phyloP scores from a whole-genome alignment of 139 green algal genomes.

The Diplosphaera chodatii region DNA sequence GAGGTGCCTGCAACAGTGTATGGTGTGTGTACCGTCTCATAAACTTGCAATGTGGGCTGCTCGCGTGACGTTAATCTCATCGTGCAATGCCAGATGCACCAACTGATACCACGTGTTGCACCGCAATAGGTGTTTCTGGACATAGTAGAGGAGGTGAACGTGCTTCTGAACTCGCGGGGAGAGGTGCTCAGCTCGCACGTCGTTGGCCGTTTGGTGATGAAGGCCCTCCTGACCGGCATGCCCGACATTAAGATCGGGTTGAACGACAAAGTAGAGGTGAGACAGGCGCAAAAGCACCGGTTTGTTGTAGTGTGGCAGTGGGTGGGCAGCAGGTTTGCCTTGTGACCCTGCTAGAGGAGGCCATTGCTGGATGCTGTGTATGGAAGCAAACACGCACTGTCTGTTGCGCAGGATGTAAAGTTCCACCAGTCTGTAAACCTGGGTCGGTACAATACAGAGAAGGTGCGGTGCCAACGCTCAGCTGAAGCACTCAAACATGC shows the following conservation, averaged over 20 bases:
- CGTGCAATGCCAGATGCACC: no score
- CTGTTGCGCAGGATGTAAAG: conserved; percentile 70
- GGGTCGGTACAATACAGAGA: conserved; percentile 62
- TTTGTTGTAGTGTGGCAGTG: no score
- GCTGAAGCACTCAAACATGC: no score
- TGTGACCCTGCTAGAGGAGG: no score
- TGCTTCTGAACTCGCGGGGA: conserved; percentile 74
- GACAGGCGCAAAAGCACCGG: neutral
- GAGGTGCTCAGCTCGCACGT: conserved; percentile 81
- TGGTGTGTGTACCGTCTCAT: no score
- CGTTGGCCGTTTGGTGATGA: conserved; percentile 83
- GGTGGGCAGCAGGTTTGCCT: no score
- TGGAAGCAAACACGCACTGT: no score
- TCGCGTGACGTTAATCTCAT: no score
- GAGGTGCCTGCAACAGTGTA: no score
- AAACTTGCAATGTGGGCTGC: no score
- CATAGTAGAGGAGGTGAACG: conserved; percentile 82
- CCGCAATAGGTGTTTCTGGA: conserved; percentile 74
- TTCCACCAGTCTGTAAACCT: conserved; percentile 98
- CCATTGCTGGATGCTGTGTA: no score
- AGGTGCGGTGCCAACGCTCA: no score
- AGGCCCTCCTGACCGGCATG: conserved; percentile 90
- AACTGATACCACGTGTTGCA: neutral
- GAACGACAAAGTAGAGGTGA: conserved; percentile 77
- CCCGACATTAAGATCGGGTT: conserved; percentile 88